Conservation (phyloP, 169 alveolate genomes). For the Eimeria maxima region DNA sequence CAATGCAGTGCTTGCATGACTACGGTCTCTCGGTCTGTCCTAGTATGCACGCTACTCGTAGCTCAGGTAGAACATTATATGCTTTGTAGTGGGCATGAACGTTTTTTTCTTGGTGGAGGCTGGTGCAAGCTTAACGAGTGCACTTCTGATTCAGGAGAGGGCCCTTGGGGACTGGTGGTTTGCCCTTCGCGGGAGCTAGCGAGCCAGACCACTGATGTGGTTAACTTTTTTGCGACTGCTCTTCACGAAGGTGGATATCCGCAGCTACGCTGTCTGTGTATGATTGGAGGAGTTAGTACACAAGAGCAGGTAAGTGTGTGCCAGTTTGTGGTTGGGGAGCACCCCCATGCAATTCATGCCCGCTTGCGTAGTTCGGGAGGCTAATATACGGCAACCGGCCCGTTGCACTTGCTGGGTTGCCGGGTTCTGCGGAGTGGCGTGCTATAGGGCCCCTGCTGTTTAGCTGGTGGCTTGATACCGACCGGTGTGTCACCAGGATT, state of each 20-base stretch:
- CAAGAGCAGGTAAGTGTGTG: slow-evolving; percentile 86
- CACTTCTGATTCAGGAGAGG: slow-evolving; percentile 90
- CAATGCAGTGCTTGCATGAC: not conserved
- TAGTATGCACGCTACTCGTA: not conserved
- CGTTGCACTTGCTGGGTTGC: not conserved
- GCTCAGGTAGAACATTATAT: not conserved
- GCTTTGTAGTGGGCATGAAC: not conserved
- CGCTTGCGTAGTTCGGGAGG: not conserved
- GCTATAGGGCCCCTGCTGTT: not conserved
- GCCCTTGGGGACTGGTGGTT: slow-evolving; percentile 95
- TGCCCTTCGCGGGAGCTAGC: slow-evolving; percentile 98
- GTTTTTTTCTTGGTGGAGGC: not conserved
- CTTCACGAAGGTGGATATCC: slow-evolving; percentile 88
- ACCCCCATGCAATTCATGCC: not conserved
- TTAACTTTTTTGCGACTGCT: slow-evolving; percentile 87
- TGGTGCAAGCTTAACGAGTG: not conserved
- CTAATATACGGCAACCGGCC: not conserved
- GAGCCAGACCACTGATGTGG: slow-evolving; percentile 94
- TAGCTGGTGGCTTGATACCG: not conserved
- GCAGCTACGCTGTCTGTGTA: slow-evolving; percentile 86
- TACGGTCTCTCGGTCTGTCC: not conserved
- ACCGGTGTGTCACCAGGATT: not conserved
- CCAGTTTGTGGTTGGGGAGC: not conserved
- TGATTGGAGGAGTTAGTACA: slow-evolving; percentile 92
- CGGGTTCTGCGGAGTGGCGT: not conserved